These are phyloP conservation scores for Aspergillus cejpii DNA, from an alignment of 2,329 filamentous ascomycete species.

Conservation along the genomic window DNA sequence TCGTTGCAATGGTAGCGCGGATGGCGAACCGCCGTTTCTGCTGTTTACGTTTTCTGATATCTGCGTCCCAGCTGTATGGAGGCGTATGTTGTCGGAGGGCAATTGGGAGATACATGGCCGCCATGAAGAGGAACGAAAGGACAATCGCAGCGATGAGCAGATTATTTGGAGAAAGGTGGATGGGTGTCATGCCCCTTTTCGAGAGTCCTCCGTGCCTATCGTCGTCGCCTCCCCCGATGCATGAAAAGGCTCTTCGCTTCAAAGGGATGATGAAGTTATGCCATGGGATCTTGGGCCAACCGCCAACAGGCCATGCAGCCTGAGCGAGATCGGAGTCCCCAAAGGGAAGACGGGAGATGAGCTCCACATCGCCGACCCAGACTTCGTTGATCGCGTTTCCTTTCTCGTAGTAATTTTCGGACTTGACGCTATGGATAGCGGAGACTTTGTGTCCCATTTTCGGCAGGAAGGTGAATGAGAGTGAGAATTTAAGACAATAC, in stretches of 20 bases:
- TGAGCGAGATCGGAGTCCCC: conserved; percentile 36
- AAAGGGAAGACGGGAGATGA: conserved; percentile 36
- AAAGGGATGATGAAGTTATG: conserved; percentile 37
- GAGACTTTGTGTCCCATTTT: conserved; percentile 36
- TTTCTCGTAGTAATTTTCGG: conserved; percentile 30
- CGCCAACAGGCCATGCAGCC: conserved; percentile 29
- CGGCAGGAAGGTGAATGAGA: background rate
- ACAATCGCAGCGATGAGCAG: background rate
- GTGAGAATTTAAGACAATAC: background rate
- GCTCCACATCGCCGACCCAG: conserved; percentile 33
- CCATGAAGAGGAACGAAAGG: background rate
- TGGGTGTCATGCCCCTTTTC: background rate
- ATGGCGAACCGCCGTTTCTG: background rate
- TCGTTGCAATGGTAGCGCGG: background rate
- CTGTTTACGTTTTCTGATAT: background rate
- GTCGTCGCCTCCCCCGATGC: background rate
- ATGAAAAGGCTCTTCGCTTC: conserved; percentile 12
- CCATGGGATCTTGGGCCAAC: conserved; percentile 37
- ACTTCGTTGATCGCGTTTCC: conserved; percentile 37
- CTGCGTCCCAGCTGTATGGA: background rate
- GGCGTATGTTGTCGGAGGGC: background rate
- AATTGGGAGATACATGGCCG: background rate
- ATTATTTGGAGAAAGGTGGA: background rate
- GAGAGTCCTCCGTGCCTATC: background rate
- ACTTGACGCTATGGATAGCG: conserved; percentile 29